phyloP scores from a whole-genome alignment of 2,329 filamentous ascomycete species.

The Nothophoma quercina region DNA sequence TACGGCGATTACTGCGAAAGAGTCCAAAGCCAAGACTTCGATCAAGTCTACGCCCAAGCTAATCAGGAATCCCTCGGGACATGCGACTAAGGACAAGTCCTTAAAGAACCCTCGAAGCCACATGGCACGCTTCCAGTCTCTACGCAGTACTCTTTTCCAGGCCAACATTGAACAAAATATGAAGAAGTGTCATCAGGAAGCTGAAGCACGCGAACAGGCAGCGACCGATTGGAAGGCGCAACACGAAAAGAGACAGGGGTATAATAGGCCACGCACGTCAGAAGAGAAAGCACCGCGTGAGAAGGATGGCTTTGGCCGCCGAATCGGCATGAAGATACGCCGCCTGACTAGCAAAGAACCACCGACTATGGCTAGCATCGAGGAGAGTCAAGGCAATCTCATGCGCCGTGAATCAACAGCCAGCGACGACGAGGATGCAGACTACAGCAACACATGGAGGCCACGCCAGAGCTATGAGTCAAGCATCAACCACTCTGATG shows the following conservation, averaged over 20 bases:
- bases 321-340: constrained; percentile 35
- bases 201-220: constrained; percentile 25
- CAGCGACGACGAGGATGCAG: constrained; percentile 29
- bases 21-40: constrained; percentile 23
- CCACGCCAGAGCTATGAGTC: constrained; percentile 26
- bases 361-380: constrained; percentile 33
- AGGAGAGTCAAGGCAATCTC: constrained; percentile 28
- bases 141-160: constrained; percentile 44
- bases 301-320: constrained; percentile 32
- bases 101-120: constrained; percentile 31
- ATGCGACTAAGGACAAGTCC: constrained; percentile 13
- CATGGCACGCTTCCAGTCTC: constrained; percentile 44
- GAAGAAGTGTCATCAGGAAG: constrained; percentile 27
- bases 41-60: constrained; percentile 20
- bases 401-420: constrained; percentile 34
- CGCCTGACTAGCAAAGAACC: constrained; percentile 41
- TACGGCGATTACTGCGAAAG: constrained; percentile 10
- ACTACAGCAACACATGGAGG: constrained; percentile 6
- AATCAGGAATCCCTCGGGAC: constrained; percentile 5
- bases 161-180: constrained; percentile 42
- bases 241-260: constrained; percentile 37
- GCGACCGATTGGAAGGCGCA: constrained; percentile 38
- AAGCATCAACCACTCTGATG: constrained; percentile 39
- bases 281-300: constrained; percentile 29
- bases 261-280: constrained; percentile 34